Evolutionary conservation across 1,284 basidiomycete species (phyloP), one percentile per base, ranked within the genome.

Genomic region (Paramarasmius palmivorus): DNA sequence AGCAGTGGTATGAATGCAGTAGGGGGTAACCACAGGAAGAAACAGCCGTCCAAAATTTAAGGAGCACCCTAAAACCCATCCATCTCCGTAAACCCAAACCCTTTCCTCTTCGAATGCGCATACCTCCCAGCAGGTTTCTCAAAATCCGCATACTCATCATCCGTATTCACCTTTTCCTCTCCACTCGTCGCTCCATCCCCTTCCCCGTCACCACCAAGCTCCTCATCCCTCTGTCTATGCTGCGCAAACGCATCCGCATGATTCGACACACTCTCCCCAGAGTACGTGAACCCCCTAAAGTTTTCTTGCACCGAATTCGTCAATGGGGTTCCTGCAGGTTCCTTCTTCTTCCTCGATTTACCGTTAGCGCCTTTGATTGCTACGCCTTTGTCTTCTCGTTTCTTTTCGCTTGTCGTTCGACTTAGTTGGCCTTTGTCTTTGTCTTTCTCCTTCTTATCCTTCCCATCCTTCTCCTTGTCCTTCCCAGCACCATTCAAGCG

Each of bases 231-330:
- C 23, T 71, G 70, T 57, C 74, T 72, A 52, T 77, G 72, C 22
- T 74, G 73, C 56, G 73, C 67, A 51, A 68, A 59, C 56, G 60
- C 64, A 52, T 67, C 68, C 8, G 53, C 73, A 73, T 38, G 73
- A 72, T n/a, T 75, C 68, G 42, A 35, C 20, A 84, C 67, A 57
- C 89, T 87, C 70, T 92, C 87, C 60, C 92, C 90, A 55, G 92
- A 92, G 68, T 92, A 95, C 3, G 93, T 95, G 76, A 94, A 95
- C 39, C 92, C 92, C 52, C 88, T 81, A 71, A 97, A 97, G 71
- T 96, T 94, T 76, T 95, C 94, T 75, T 97, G 94, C 47, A 97
- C 90, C 63, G 89, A 92, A 66, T 77, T 92, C 57, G 93, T 94
- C 63, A 96, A 75, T 22, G 92, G 90, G 34, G 79, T 84, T 17